Conservation (phyloP, 257 asterid species). For the Vinca minor region DNA sequence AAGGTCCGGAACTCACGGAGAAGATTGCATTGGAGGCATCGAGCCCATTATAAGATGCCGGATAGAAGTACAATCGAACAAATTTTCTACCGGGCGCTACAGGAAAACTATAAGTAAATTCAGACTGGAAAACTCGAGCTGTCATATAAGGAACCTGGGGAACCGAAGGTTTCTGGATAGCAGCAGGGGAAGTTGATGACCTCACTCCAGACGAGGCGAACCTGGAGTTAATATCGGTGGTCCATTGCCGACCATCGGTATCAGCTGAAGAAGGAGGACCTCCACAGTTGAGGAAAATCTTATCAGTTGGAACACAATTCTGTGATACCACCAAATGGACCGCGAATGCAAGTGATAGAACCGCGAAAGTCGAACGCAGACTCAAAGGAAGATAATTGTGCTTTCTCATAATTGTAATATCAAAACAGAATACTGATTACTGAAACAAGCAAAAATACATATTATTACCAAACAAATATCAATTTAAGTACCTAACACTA, state of each 20-base stretch:
- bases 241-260: conserved; percentile 63
- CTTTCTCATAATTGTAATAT: conserved; percentile 8
- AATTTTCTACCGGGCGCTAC: conserved; percentile 74
- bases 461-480: neutral
- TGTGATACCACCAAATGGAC: conserved; percentile 15
- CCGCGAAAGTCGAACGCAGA: neutral
- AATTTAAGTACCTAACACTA: neutral
- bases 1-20: conserved; percentile 46
- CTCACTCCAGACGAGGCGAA: conserved; percentile 37
- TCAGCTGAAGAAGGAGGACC: conserved; percentile 61
- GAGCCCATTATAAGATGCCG: conserved; percentile 51
- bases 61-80: conserved; percentile 74
- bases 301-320: conserved; percentile 53
- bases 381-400: neutral
- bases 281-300: conserved; percentile 75
- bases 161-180: conserved; percentile 64
- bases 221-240: conserved; percentile 63
- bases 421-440: neutral
- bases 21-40: conserved; percentile 52
- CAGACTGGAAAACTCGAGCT: conserved; percentile 65
- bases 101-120: conserved; percentile 74
- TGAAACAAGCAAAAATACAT: neutral
- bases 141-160: conserved; percentile 78
- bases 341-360: conserved; percentile 11
- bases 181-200: conserved; percentile 47